Conservation (phyloP, 805 yeast genomes). For the Candida krabiensis region DNA sequence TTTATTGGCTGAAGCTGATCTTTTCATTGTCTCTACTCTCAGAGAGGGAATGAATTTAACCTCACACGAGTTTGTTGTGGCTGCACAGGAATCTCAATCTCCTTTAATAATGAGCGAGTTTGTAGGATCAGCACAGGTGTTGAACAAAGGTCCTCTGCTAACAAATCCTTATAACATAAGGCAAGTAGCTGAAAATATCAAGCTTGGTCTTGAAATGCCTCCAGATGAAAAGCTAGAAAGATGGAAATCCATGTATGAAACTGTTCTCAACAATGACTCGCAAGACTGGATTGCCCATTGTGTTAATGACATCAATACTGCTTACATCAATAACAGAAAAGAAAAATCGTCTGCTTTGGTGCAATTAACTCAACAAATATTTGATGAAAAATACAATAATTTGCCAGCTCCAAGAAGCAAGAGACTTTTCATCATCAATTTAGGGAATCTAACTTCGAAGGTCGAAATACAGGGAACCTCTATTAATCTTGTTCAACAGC, state of each 20-base stretch:
- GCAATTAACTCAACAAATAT: conserved; percentile 33
- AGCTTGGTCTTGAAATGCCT: conserved; percentile 64
- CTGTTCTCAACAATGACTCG: conserved; percentile 67
- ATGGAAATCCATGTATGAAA: conserved; percentile 62
- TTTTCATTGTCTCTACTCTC: conserved; percentile 84
- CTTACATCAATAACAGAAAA: conserved; percentile 43
- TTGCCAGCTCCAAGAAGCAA: conserved; percentile 27
- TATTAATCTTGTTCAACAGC: conserved; percentile 56
- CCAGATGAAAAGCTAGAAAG: conserved; percentile 54
- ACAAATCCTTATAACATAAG: conserved; percentile 91
- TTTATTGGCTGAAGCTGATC: conserved; percentile 78
- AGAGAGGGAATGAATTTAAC: conserved; percentile 97
- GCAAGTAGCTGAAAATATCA: conserved; percentile 63
- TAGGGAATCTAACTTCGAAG: conserved; percentile 44
- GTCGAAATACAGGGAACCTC: conserved; percentile 34
- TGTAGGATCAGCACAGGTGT: conserved; percentile 86
- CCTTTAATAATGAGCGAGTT: conserved; percentile 89
- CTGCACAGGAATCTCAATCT: conserved; percentile 67
- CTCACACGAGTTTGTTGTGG: conserved; percentile 88
- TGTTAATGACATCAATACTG: conserved; percentile 48
- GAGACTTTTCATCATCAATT: conserved; percentile 51
- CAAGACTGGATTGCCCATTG: conserved; percentile 69
- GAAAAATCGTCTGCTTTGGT: conserved; percentile 22
- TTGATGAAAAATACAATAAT: conserved; percentile 33
- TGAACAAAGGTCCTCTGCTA: conserved; percentile 67